Base-by-base conservation (phyloP, 768 basidiomycete species). In the Leccinum ochraceum region DNA sequence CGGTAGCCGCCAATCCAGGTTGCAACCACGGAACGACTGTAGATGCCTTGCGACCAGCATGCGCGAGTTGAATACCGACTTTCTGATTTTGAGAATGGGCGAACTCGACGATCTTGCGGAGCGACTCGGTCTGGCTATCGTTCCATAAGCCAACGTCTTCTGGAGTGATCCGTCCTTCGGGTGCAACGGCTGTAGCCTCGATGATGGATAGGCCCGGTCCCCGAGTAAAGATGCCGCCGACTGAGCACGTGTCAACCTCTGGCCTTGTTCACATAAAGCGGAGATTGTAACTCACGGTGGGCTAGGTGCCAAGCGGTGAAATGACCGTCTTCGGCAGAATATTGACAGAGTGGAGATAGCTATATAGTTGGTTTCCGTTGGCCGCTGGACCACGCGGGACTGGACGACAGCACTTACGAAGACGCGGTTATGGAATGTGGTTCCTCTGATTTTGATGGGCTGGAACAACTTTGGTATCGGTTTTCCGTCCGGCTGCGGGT, bases 41-140 rank as follows among this genome's bases (percentile, higher is more conserved):
- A 9, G 84, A 86, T 0, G 83, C 88, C 70, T 92, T 92, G n/a
- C 90, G 79, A 0, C 91, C 90, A 0, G 89, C 87, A 63, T 93
- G 90, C 0, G 81, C 86, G 17, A 92, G 80, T 70, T 93, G 92
- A 57, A 92, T 86, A 9, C 78, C 90, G 22, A 92, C 81, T 53
- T 86, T 85, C 68, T 88, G 84, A 52, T 79, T 82, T 64, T 88
- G 86, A 1, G 85, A 83, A 67, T 89, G 87, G n/a, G 87, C 87
- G 57, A 90, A 89, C 60, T 87, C 83, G 67, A 86, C 82, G 63
- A 92, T 78, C 39, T 80, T 71, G 59, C 79, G 76, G 46, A 83
- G 67, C 2, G 73, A 64, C 16, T 71, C 77, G 63, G 75, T 79
- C 42, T 90, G 89, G 2, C 76, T 75, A 60, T 88, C 88, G 24